A percentile compares a stretch with the other conserved stretches of the same genome.
phyloP scores from a whole-genome alignment of 2,329 filamentous ascomycete species.

The Orbilia quercus region DNA sequence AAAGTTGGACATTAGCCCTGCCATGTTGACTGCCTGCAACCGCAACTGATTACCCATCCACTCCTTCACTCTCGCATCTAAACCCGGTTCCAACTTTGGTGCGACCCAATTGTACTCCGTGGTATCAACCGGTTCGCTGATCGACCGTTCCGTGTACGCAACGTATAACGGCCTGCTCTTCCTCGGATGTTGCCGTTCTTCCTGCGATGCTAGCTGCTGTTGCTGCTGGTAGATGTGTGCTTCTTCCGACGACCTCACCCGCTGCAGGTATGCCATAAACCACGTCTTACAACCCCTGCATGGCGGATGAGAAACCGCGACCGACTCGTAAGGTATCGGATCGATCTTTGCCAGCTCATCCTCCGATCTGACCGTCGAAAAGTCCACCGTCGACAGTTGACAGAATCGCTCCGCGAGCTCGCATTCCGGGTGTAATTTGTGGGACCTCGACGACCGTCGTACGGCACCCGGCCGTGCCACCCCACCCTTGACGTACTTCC shows the following conservation, averaged over 20 bases:
- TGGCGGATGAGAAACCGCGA: slow-evolving; percentile 30
- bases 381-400: slow-evolving; percentile 29
- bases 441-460: slow-evolving; percentile 8
- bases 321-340: slow-evolving; percentile 24
- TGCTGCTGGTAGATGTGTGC: slow-evolving; percentile 8
- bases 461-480: background rate
- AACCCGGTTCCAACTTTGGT: slow-evolving; percentile 19
- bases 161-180: slow-evolving; percentile 24
- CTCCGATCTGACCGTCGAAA: slow-evolving; percentile 20
- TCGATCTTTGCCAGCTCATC: slow-evolving; percentile 26
- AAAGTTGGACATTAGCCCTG: slow-evolving; percentile 24
- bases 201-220: background rate
- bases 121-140: slow-evolving; percentile 23
- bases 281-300: slow-evolving; percentile 37
- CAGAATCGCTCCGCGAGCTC: slow-evolving; percentile 37
- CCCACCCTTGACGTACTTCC: slow-evolving; percentile 28
- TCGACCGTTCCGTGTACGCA: slow-evolving; percentile 27
- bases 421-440: slow-evolving; percentile 34
- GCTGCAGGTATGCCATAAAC: slow-evolving; percentile 41
- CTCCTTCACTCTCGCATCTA: slow-evolving; percentile 33
- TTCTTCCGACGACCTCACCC: slow-evolving; percentile 34
- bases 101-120: slow-evolving; percentile 43
- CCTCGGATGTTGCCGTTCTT: slow-evolving; percentile 7
- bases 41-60: slow-evolving; percentile 34
- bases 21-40: slow-evolving; percentile 35